These are phyloP conservation scores for Adansonia gregorii DNA, from an alignment of 441 rosid genomes.

Conservation along the genomic window DNA sequence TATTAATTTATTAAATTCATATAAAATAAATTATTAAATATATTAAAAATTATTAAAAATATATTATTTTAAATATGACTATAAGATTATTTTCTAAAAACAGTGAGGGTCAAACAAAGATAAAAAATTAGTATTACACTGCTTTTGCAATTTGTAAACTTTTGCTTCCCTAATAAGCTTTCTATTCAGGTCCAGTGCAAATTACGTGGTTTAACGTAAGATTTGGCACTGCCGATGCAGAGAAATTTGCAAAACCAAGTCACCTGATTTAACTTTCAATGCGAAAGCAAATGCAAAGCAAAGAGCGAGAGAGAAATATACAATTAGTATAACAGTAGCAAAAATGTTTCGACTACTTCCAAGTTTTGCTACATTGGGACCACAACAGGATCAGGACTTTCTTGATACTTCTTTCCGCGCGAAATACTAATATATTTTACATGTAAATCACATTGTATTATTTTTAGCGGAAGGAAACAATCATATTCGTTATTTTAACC, in stretches of 20 bases:
- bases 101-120: slow-evolving; percentile 7
- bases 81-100: background rate
- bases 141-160: background rate
- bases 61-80: too few species aligned
- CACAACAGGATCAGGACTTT: background rate
- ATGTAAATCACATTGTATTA: background rate
- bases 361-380: background rate
- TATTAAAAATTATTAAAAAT: too few species aligned
- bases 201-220: slow-evolving; percentile 20
- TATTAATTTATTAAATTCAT: too few species aligned
- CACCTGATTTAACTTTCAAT: background rate
- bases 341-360: background rate
- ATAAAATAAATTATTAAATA: too few species aligned
- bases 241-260: slow-evolving; percentile 17
- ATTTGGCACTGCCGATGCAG: background rate
- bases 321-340: background rate
- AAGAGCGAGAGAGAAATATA: background rate
- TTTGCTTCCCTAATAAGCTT: background rate
- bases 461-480: background rate
- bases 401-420: background rate
- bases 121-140: background rate
- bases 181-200: background rate
- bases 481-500: slow-evolving; percentile 2
- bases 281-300: background rate
- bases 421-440: background rate